A percentile compares a stretch with the other conserved stretches of the same genome.
These are phyloP conservation scores for Vitis hybrid DNA, from an alignment of 177 flowering plant species.

Conservation along the genomic window DNA sequence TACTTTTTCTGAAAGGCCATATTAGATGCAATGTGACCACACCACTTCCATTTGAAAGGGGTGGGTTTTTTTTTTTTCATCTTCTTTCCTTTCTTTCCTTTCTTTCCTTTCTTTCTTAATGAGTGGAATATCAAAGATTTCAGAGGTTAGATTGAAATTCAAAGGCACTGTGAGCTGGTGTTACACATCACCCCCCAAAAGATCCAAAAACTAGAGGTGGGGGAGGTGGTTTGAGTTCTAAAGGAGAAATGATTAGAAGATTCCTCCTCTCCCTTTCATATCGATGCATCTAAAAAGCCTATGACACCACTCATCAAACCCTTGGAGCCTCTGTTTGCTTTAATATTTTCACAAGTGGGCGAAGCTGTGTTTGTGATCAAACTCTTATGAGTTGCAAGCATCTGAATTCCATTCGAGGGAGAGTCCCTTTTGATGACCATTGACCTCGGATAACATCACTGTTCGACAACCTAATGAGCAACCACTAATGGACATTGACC, in stretches of 20 bases:
- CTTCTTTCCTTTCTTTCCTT: too few relatives aligned
- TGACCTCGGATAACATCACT: slow-evolving; percentile 7
- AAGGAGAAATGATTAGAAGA: slow-evolving; percentile 28
- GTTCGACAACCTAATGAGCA: neutral
- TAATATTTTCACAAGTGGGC: slow-evolving; percentile 18
- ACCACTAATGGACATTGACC: slow-evolving; percentile 12
- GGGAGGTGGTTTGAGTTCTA: slow-evolving; percentile 12
- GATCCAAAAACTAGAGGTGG: slow-evolving; percentile 6
- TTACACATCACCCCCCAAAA: neutral
- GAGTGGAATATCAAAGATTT: slow-evolving; percentile 11
- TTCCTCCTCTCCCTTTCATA: slow-evolving; percentile 17
- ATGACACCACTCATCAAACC: slow-evolving; percentile 4
- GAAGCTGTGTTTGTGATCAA: slow-evolving; percentile 17
- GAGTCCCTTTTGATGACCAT: slow-evolving; percentile 3
- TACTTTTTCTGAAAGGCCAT: slow-evolving; percentile 24
- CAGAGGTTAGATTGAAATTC: neutral
- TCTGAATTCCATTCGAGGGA: neutral
- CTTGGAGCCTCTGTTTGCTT: neutral
- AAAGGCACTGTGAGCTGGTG: neutral
- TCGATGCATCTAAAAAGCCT: slow-evolving; percentile 11
- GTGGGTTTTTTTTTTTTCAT: neutral
- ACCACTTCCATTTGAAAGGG: slow-evolving; percentile 16
- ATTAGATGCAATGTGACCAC: slow-evolving; percentile 18
- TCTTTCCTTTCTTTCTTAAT: slow-evolving; percentile 6
- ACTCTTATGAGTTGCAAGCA: neutral